Evolutionary conservation across 306 rosid species (phyloP).

Genomic region (Fragaria nilgerrensis): DNA sequence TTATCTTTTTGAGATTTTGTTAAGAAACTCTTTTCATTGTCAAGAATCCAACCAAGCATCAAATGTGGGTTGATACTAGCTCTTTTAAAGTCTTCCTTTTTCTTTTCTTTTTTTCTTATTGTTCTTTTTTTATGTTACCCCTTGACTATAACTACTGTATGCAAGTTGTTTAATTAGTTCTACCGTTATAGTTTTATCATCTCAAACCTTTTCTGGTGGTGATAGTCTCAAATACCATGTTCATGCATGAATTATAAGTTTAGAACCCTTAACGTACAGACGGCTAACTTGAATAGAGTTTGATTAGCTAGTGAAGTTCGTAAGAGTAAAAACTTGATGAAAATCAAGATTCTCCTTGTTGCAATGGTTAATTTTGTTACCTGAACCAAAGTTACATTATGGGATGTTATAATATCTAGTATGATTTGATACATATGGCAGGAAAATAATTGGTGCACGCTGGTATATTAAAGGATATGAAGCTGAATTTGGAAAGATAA

Average conservation of each 20-base stretch:
- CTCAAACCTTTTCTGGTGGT: not conserved
- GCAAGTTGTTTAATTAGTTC: too few species aligned
- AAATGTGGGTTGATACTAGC: not conserved
- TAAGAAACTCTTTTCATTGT: not conserved
- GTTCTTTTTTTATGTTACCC: not conserved
- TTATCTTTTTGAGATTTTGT: too few species aligned
- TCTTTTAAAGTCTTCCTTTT: not conserved
- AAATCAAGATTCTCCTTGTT: not conserved
- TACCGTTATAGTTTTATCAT: too few species aligned
- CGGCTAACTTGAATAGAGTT: not conserved
- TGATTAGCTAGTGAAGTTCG: not conserved
- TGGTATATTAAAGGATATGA: slow-evolving; percentile 68
- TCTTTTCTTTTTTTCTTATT: not conserved
- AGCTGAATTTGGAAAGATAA: slow-evolving; percentile 55
- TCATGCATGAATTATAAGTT: not conserved
- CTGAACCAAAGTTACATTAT: not conserved
- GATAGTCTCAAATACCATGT: not conserved
- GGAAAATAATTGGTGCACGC: slow-evolving; percentile 69
- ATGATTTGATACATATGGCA: slow-evolving; percentile 23
- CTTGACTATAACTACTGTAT: not conserved
- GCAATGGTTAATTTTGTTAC: not conserved
- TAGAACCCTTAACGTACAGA: not conserved
- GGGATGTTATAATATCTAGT: not conserved
- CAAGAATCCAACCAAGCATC: not conserved
- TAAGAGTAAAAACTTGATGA: not conserved